phyloP scores from a whole-genome alignment of 1,139 yeast species.

The Geotrichum carabidarum region DNA sequence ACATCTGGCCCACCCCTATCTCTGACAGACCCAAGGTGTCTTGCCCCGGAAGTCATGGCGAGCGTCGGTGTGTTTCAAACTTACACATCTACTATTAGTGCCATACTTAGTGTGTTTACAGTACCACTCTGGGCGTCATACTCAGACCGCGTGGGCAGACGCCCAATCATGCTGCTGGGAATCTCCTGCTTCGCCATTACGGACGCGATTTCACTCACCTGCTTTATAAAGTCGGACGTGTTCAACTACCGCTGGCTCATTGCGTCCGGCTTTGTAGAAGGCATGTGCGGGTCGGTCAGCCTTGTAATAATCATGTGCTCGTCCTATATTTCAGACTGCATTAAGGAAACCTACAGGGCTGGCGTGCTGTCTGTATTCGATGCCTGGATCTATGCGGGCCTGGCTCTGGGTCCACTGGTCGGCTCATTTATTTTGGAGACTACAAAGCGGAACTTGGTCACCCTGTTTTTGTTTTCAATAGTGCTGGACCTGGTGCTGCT shows the following conservation, averaged over 20 bases:
- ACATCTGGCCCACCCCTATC: not conserved
- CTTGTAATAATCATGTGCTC: conserved; percentile 50
- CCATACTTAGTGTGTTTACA: conserved; percentile 25
- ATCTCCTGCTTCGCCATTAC: conserved; percentile 30
- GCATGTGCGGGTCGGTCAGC: conserved; percentile 51
- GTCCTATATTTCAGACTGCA: conserved; percentile 63
- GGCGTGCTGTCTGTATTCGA: conserved; percentile 52
- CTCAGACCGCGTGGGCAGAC: conserved; percentile 63
- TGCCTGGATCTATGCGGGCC: conserved; percentile 56
- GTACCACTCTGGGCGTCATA: conserved; percentile 48
- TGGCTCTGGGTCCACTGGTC: conserved; percentile 60
- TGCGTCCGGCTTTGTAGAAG: conserved; percentile 42
- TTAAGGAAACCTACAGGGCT: conserved; percentile 52
- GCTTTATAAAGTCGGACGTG: conserved; percentile 29
- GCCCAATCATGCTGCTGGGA: conserved; percentile 41
- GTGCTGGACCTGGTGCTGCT: conserved; percentile 30
- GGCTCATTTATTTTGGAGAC: conserved; percentile 44
- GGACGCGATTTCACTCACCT: conserved; percentile 28
- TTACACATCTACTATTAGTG: conserved; percentile 24
- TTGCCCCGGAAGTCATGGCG: conserved; percentile 27
- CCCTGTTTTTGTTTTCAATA: conserved; percentile 31
- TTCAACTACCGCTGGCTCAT: conserved; percentile 40
- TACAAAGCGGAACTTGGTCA: conserved; percentile 28
- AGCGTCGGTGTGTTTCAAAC: conserved; percentile 30
- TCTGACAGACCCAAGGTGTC: conserved; percentile 25